Evolutionary conservation across 768 basidiomycete species (phyloP).

Genomic region (Boletus pseudopeckii): DNA sequence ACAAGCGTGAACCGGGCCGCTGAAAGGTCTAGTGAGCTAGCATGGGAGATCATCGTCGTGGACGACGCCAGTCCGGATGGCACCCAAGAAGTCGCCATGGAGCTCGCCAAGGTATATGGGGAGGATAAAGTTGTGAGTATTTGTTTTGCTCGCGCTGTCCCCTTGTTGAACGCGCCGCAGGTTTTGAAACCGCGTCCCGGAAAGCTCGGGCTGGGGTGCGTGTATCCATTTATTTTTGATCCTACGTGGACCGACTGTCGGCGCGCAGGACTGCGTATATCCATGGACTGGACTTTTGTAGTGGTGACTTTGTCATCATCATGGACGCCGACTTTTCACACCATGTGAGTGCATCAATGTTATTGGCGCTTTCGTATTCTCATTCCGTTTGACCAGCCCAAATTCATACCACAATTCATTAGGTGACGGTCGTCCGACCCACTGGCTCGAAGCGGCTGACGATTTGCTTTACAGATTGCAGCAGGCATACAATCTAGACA

Average conservation of each 20-base stretch:
- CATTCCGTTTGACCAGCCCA: conserved; percentile 55
- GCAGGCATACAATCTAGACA: conserved; percentile 82
- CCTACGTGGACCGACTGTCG: neutral
- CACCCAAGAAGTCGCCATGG: conserved; percentile 81
- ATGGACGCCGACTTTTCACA: conserved; percentile 98
- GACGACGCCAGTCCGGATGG: conserved; percentile 94
- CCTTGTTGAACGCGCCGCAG: conserved; percentile 36
- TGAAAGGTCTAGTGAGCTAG: conserved; percentile 50
- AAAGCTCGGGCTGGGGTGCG: conserved; percentile 86
- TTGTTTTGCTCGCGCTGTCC: neutral
- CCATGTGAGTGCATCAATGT: conserved; percentile 55
- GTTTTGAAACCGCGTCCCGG: conserved; percentile 83
- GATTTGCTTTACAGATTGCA: conserved; percentile 52
- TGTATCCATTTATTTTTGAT: neutral
- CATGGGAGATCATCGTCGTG: conserved; percentile 88
- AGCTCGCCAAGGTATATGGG: conserved; percentile 77
- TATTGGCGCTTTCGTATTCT: neutral
- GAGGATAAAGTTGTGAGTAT: conserved; percentile 73
- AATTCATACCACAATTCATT: conserved; percentile 93
- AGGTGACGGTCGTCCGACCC: conserved; percentile 40
- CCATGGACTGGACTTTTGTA: conserved; percentile 84
- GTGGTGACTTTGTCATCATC: conserved; percentile 91
- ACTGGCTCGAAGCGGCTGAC: conserved; percentile 1
- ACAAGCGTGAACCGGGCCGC: conserved; percentile 2
- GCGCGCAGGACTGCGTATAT: conserved; percentile 81